Percentiles rank a stretch among this genome's conserved stretches.
Conservation (phyloP, 495 filamentous ascomycete genomes). For the Terfezia boudieri region DNA sequence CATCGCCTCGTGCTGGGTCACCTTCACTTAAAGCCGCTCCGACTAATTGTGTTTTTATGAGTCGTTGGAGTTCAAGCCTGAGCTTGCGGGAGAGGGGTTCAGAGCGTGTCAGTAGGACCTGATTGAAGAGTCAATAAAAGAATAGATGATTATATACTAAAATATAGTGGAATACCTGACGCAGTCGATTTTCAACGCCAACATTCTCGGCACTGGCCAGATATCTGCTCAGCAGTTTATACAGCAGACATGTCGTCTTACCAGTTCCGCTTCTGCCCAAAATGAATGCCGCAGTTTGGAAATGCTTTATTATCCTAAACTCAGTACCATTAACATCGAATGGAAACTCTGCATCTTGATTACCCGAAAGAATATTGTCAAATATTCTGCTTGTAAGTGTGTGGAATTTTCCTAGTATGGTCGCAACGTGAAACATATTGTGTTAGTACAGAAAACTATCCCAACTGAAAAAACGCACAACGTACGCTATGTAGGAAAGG, state of each 20-base stretch:
- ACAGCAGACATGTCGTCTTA: conserved; percentile 26
- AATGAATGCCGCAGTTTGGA: conserved; percentile 20
- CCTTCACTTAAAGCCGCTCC: too few relatives aligned
- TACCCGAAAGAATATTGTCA: not conserved
- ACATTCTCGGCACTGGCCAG: not conserved
- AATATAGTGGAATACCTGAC: not conserved
- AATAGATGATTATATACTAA: too few relatives aligned
- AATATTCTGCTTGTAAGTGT: not conserved
- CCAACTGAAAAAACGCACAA: too few relatives aligned
- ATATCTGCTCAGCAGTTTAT: conserved; percentile 22
- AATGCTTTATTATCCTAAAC: conserved; percentile 19
- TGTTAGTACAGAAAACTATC: too few relatives aligned
- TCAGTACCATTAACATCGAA: conserved; percentile 23
- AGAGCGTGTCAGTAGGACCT: conserved; percentile 24
- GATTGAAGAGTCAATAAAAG: not conserved
- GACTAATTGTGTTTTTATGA: conserved; percentile 14
- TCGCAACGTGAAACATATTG: too few relatives aligned
- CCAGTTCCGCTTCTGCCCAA: conserved; percentile 27
- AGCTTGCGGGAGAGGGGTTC: conserved; percentile 20
- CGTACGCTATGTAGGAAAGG: too few relatives aligned
- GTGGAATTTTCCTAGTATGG: not conserved
- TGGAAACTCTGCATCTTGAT: conserved; percentile 17
- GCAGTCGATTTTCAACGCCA: not conserved
- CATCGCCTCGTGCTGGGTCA: too few relatives aligned
- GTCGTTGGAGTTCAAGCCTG: conserved; percentile 12